Percentiles rank a stretch among this genome's conserved stretches.
phyloP scores from a whole-genome alignment of 495 filamentous ascomycete species.

The Chaetomium tenue region DNA sequence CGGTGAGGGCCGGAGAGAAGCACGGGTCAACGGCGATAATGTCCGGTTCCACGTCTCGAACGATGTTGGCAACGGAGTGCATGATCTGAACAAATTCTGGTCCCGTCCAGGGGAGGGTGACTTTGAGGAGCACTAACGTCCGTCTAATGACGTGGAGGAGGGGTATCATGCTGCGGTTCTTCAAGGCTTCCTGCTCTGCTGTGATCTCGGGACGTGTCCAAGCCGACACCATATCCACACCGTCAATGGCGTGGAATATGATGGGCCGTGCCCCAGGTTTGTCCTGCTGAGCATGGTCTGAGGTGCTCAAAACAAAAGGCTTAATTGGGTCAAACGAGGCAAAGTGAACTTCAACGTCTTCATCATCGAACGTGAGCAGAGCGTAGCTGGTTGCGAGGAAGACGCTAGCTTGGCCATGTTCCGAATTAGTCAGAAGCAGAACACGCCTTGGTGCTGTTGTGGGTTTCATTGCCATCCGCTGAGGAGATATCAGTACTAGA shows the following conservation, averaged over 20 bases:
- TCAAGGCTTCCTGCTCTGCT: slow-evolving; percentile 7
- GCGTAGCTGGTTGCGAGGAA: slow-evolving; percentile 54
- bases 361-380: slow-evolving; percentile 39
- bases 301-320: slow-evolving; percentile 24
- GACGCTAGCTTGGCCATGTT: slow-evolving; percentile 57
- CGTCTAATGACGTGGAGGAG: slow-evolving; percentile 39
- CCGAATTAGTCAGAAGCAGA: slow-evolving; percentile 56
- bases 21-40: slow-evolving; percentile 52
- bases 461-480: neutral
- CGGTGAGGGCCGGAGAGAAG: slow-evolving; percentile 52
- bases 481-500: neutral
- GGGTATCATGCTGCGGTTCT: neutral
- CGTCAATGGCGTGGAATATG: slow-evolving; percentile 40
- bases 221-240: slow-evolving; percentile 37
- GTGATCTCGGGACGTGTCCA: slow-evolving; percentile 33
- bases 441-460: slow-evolving; percentile 28
- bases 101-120: slow-evolving; percentile 44
- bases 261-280: slow-evolving; percentile 27
- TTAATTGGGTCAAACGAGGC: slow-evolving; percentile 50
- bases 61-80: slow-evolving; percentile 44
- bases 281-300: slow-evolving; percentile 29
- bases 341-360: slow-evolving; percentile 51
- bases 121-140: slow-evolving; percentile 28
- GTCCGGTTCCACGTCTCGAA: slow-evolving; percentile 42
- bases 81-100: slow-evolving; percentile 52